Base-by-base conservation (phyloP, 73 alveolate species). In the Paramecium caudatum region DNA sequence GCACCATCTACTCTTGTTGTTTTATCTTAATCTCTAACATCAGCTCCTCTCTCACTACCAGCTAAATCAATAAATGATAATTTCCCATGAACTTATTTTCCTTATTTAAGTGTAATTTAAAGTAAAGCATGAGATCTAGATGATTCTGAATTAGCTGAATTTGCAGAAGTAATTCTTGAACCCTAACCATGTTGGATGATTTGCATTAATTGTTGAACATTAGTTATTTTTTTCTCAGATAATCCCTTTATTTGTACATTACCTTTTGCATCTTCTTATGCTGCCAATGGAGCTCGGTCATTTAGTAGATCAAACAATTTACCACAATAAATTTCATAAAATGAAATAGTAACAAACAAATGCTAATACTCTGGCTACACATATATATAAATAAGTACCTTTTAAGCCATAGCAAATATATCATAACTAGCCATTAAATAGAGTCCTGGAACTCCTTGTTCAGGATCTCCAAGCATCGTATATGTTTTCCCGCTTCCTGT, bases 21-120 rank as follows among this genome's bases (percentile, higher is more conserved):
- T 86, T 94, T 95, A 90, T 96, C 95, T 46, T 95, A 92, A 91
- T 97, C 98, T 69, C 96, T 84, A 82, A 98, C 97, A 93, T 98
- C 99, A 15, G 99, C 99, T 46, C 99, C 99, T 61, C 99, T 92
- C 90, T 98, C 99, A 32, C 99, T 95, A 46, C 99, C 99, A 1
- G 99, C 99, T 46, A 98, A 87, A 91, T 98, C 99, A 33, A 98
- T 98, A 90, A 98, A 93, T 55, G 96, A 93, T 98, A 47, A 10
- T 47, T 47, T 47, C 9, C 65, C 99, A 27, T 95, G 92, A 37
- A 62, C 93, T 61, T 94, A 91, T 23, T 95, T 98, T 62, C 91
- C 85, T 41, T 95, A 95, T 91, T 96, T 99, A 37, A 98, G 85
- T 19, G 94, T 95, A 63, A 98, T 96, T 91, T 98, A 93, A 46